Base-by-base conservation (phyloP, 2,329 filamentous ascomycete species). In the Neopestalotiopsis rosae region DNA sequence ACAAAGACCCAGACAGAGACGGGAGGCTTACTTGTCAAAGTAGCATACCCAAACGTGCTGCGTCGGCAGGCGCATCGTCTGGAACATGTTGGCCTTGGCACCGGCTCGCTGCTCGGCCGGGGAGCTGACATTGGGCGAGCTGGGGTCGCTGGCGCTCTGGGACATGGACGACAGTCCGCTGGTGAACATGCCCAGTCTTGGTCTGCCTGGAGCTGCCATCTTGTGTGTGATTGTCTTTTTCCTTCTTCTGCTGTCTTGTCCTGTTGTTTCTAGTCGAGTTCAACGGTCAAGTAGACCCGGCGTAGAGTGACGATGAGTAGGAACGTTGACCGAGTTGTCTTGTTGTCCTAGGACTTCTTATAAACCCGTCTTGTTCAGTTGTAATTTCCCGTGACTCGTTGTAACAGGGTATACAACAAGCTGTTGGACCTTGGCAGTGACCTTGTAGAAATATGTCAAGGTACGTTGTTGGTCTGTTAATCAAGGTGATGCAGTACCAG, bases 81-180 rank as follows among this genome's bases (percentile, higher is more conserved):
- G 90, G 74, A 94, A 86, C 80, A 95, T 92, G 84, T 94, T 94
- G 83, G 92, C 90, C 89, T 94, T 94, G 68, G 92, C 92, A 81
- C 92, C 90, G 80, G 93, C 92, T 76, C 92, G 91, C 80, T 90
- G 87, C 76, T 91, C 89, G 67, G 92, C 91, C 32, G 92, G 92
- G 10, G 92, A 93, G 72, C 86, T 84, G 69, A 89, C 89, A 70
- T 85, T 86, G 38, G 86, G 83, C 57, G 88, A 90, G 77, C 88
- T 89, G 62, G 87, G 82, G 71, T 88, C 86, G 73, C 86, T 85
- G 57, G 57, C 57, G 79, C 85, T 85, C 77, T 90, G 86, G 68
- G 88, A 87, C 69, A 91, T 85, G 69, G 84, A 83, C 40, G 91
- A 89, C 69, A 93, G 86, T 77, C 88, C 88, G 73, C 87, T 85